Evolutionary conservation across 768 basidiomycete species (phyloP).

Genomic region (Suillus subaureus): DNA sequence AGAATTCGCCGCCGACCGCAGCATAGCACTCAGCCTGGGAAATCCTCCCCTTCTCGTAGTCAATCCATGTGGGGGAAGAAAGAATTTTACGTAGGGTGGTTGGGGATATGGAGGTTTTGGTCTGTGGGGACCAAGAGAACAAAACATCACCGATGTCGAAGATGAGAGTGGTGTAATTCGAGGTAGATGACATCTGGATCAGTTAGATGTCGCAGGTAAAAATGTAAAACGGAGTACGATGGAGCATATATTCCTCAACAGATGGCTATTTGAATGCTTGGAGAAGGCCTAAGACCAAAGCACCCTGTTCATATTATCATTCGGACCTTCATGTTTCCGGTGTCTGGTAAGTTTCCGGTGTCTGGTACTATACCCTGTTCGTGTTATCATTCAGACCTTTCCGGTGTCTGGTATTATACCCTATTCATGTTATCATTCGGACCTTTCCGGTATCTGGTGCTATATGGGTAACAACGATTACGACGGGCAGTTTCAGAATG

Average conservation of each 20-base stretch:
- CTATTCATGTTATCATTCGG: no score
- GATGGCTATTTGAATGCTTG: constrained; percentile 1
- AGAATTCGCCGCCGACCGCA: constrained; percentile 42
- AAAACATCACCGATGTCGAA: constrained; percentile 61
- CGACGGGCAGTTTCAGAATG: no score
- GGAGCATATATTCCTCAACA: background rate
- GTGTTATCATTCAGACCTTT: no score
- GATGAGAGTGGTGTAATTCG: constrained; percentile 36
- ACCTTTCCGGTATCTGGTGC: no score
- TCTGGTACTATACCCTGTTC: no score
- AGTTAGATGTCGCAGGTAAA: background rate
- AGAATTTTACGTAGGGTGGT: constrained; percentile 44
- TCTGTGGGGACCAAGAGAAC: constrained; percentile 54
- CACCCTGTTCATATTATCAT: no score
- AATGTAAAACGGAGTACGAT: background rate
- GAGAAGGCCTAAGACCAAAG: no score
- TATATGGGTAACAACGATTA: no score
- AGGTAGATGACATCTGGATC: constrained; percentile 4
- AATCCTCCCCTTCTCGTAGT: constrained; percentile 53
- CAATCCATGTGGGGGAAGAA: constrained; percentile 50
- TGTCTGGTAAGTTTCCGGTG: no score
- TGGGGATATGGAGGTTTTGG: constrained; percentile 45
- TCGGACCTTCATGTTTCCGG: no score
- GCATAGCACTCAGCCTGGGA: constrained; percentile 47
- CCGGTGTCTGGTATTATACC: no score